Percentiles rank a stretch among this genome's conserved stretches.
Conservation (phyloP, 2,329 filamentous ascomycete genomes). For the Aaosphaeria pasadenensis region DNA sequence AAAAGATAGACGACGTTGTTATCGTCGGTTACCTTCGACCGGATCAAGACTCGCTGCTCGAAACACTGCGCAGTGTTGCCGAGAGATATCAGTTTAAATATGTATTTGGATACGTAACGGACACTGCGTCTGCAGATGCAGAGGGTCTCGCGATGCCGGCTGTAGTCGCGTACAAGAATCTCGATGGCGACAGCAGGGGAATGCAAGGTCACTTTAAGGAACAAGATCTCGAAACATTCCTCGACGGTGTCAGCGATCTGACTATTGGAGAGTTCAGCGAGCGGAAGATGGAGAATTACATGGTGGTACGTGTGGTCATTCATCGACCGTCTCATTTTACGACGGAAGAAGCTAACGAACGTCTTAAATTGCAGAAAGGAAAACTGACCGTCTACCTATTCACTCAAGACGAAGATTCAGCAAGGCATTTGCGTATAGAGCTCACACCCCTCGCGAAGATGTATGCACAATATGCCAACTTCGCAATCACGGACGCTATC, state of each 20-base stretch:
- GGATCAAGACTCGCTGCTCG: constrained; percentile 3
- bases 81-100: constrained; percentile 7
- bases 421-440: background rate
- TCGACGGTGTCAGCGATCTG: background rate
- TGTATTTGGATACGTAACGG: constrained; percentile 14
- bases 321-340: background rate
- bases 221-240: constrained; percentile 4
- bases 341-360: background rate
- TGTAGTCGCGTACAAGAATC: constrained; percentile 17
- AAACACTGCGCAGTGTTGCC: constrained; percentile 8
- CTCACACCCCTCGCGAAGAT: constrained; percentile 16
- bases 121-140: constrained; percentile 6
- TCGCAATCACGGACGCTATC: constrained; percentile 14
- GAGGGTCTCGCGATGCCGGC: constrained; percentile 12
- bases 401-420: constrained; percentile 5
- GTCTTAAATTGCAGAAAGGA: constrained; percentile 6
- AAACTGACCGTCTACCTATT: constrained; percentile 22
- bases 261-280: constrained; percentile 9
- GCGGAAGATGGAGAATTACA: constrained; percentile 14
- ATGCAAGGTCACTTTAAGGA: constrained; percentile 11
- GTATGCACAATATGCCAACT: constrained; percentile 13
- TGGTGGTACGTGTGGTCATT: constrained; percentile 9
- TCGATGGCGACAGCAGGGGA: constrained; percentile 13
- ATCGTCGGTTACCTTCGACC: constrained; percentile 13
- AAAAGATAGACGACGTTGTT: constrained; percentile 12